These are phyloP conservation scores for Pythium periplocum DNA, from an alignment of 352 stramenopile species.

Conservation along the genomic window DNA sequence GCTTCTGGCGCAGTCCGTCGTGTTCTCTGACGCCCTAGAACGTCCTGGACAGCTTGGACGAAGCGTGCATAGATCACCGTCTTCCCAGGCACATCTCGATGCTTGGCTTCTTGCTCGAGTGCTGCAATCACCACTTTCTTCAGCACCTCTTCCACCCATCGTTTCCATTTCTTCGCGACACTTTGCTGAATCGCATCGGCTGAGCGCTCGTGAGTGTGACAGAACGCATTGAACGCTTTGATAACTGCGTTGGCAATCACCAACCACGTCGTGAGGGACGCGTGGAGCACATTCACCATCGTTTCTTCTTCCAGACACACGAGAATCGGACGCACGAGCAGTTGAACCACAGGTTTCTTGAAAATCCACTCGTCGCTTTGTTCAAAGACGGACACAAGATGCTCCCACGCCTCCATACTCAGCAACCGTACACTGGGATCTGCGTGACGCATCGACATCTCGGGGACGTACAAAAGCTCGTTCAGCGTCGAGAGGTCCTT, in stretches of 20 bases:
- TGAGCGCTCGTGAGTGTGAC: slow-evolving; percentile 8
- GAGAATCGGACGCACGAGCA: slow-evolving; percentile 43
- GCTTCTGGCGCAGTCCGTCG: not conserved
- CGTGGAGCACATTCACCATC: slow-evolving; percentile 42
- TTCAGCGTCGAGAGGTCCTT: slow-evolving; percentile 42
- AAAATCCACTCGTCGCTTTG: slow-evolving; percentile 47
- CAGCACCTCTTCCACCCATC: slow-evolving; percentile 48
- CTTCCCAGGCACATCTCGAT: not conserved
- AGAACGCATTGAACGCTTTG: slow-evolving; percentile 48
- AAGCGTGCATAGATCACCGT: not conserved
- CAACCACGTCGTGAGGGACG: slow-evolving; percentile 41
- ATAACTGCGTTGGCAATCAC: slow-evolving; percentile 35
- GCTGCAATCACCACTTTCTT: slow-evolving; percentile 19
- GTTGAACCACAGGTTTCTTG: slow-evolving; percentile 41
- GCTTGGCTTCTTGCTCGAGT: slow-evolving; percentile 1
- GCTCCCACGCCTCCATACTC: slow-evolving; percentile 42
- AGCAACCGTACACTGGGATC: slow-evolving; percentile 43
- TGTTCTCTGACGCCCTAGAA: no score
- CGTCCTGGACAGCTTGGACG: not conserved
- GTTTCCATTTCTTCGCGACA: slow-evolving; percentile 39
- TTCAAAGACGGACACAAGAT: slow-evolving; percentile 45
- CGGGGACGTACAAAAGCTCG: slow-evolving; percentile 45
- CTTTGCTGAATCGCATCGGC: slow-evolving; percentile 28
- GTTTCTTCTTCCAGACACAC: slow-evolving; percentile 42
- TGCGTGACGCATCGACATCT: slow-evolving; percentile 41